Base-by-base conservation (phyloP, 148 eudicot genomes). In the Arbutus unedo region DNA sequence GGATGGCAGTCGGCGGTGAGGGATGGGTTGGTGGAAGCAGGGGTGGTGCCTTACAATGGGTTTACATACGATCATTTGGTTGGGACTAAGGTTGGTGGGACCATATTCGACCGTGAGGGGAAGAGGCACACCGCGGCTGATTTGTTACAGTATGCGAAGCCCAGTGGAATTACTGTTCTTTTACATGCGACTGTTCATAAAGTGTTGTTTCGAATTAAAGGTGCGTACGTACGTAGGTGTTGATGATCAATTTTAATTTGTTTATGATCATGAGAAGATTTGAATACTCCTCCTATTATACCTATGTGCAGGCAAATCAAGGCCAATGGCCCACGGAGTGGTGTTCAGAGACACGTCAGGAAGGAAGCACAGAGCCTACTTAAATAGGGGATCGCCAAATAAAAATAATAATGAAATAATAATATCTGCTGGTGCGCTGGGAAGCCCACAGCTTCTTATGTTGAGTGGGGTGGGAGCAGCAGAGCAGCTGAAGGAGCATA, bases 361-460 rank as follows among this genome's bases (percentile, higher is more conserved):
- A 11, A 19, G n/a, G 0, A 81, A 79, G 60, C 98, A 91, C 88
- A 87, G 71, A 77, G 97, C 97, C 10, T 91, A 93, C 84, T 14
- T 95, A 54, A 91, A 75, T 0, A 74, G 67, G 0, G 93, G 98
- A 13, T 15, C 87, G 38, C 38, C 38, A 31, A 31, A 31, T 31
- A 31, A 31, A 31, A 31, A 31, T 5, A 85, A 88, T 23, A 93
- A 86, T n/a, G 98, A 96, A 81, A 51, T 96, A 14, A 91, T 96
- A 6, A 57, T 96, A 21, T 83, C 97, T 8, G 90, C 98, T 43
- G 98, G 98, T 11, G 93, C 98, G 64, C 84, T 96, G 4, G 98
- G 98, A 5, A 96, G 97, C 90, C 98, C 98, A 85, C 98, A 96
- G 50, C 56, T 96, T 44, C 78, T 96, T 8, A 94, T 96, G 98